Evolutionary conservation across 2,329 filamentous ascomycete species (phyloP).

Genomic region (Xylaria sp.): DNA sequence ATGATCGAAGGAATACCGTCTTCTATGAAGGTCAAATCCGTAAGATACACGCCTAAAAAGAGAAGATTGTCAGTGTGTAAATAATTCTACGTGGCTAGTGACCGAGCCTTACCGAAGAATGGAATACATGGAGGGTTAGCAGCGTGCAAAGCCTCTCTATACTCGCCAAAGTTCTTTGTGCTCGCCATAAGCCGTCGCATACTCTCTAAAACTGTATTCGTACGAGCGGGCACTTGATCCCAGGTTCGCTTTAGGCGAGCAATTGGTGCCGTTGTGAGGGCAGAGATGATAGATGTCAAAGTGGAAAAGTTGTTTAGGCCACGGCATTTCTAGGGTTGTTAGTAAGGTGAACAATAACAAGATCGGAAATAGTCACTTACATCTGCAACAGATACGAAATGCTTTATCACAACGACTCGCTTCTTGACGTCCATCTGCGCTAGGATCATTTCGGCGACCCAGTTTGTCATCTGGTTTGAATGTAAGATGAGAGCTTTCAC

Average conservation of each 20-base stretch:
- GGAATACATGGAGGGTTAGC: conserved; percentile 98
- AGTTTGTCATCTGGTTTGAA: conserved; percentile 98
- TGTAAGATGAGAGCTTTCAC: conserved; percentile 97
- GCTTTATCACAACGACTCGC: conserved; percentile 96
- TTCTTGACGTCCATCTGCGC: conserved; percentile 95
- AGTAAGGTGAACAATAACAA: conserved; percentile 37
- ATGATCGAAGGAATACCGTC: conserved; percentile 96
- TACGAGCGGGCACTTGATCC: conserved; percentile 90
- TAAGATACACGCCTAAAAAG: conserved; percentile 85
- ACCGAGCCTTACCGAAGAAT: conserved; percentile 80
- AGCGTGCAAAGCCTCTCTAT: conserved; percentile 89
- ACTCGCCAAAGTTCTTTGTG: conserved; percentile 98
- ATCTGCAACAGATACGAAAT: conserved; percentile 96
- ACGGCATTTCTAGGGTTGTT: conserved; percentile 83
- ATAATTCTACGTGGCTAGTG: not conserved
- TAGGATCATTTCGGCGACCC: conserved; percentile 99
- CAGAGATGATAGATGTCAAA: conserved; percentile 96
- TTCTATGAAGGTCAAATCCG: conserved; percentile 97
- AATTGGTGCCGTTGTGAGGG: conserved; percentile 92
- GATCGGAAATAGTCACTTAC: conserved; percentile 64
- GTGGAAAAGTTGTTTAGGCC: conserved; percentile 96
- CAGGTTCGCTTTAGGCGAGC: conserved; percentile 93
- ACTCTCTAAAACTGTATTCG: conserved; percentile 80
- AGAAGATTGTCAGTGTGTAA: conserved; percentile 23
- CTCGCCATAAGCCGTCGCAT: conserved; percentile 97